These are phyloP conservation scores for Moringa oleifera DNA, from an alignment of 345 rosid genomes.

Conservation along the genomic window DNA sequence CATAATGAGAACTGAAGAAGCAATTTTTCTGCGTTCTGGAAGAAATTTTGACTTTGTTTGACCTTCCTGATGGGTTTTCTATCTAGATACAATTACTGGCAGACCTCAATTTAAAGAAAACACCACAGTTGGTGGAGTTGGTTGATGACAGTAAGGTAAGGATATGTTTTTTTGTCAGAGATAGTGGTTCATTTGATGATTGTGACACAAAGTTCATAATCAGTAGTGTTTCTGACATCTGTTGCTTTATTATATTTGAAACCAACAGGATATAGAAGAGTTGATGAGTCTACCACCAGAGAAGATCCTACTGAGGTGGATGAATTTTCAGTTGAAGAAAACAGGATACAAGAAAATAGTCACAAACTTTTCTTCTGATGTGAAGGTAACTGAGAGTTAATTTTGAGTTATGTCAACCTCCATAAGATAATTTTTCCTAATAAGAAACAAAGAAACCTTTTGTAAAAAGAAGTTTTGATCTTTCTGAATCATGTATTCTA, in stretches of 20 bases:
- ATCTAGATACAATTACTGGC: slow-evolving; percentile 91
- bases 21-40: neutral
- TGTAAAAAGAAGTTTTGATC: neutral
- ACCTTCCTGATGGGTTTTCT: slow-evolving; percentile 20
- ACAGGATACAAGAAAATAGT: slow-evolving; percentile 66
- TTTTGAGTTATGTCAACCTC: neutral
- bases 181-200: neutral
- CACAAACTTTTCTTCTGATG: slow-evolving; percentile 92
- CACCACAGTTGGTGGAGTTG: slow-evolving; percentile 90
- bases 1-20: neutral
- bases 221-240: slow-evolving; percentile 1
- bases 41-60: slow-evolving; percentile 2
- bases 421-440: neutral
- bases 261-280: slow-evolving; percentile 90
- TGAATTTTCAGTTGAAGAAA: slow-evolving; percentile 93
- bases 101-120: slow-evolving; percentile 95
- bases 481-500: slow-evolving; percentile 1
- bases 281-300: slow-evolving; percentile 98
- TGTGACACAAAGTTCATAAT: neutral
- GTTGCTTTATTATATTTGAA: slow-evolving; percentile 4
- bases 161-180: slow-evolving; percentile 1
- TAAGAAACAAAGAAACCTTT: neutral
- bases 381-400: slow-evolving; percentile 52
- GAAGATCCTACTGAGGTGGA: slow-evolving; percentile 93
- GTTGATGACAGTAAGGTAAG: slow-evolving; percentile 82